Base-by-base conservation (phyloP, 257 asterid genomes). In the Jasminum sambac region DNA sequence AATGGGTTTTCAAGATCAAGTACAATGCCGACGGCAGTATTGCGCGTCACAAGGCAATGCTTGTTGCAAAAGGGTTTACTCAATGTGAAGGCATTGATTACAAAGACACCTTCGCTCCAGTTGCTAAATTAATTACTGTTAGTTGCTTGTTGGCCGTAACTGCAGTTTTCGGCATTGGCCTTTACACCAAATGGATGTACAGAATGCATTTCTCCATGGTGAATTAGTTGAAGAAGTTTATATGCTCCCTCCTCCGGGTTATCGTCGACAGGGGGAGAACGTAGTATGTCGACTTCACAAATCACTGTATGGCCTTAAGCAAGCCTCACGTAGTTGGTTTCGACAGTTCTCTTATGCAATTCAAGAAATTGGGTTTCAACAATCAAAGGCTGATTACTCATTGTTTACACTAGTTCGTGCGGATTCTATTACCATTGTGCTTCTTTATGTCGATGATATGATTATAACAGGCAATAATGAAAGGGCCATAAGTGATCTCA, bases 401-500 rank as follows among this genome's bases (percentile, higher is more conserved):
- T 63, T 19, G 6, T 72, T 73, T n/a, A 24, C 16, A 11, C 13
- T 4, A 0, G 2, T 10, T 9, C 5, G 5, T 3, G 9, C 12
- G 0, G 19, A 12, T 26, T 5, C 7, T 2, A 40, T 36, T 11
- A 23, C 42, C 2, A 11, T 26, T 5, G 14, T 64, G 5, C 62
- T 73, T 0, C 13, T 57, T 4, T 64, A 73, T 57, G 72, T 52
- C 9, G 77, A 73, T 46, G 77, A 66, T 12, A 11, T 73, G 11
- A 17, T 73, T 1, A 3, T 73, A 0, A 46, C 48, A 1, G 59
- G 67, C 0, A n/a, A 40, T 11, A 16, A 59, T 13, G 1, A 7
- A 5, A 6, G 17, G 3, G 6, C 7, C 0, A 70, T 66, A 2
- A 11, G 0, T 13, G 14, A 57, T 8, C 1, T 62, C 8, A 73